These are phyloP conservation scores for Penicillium sp. DNA, from an alignment of 2,329 filamentous ascomycete species.

Conservation along the genomic window DNA sequence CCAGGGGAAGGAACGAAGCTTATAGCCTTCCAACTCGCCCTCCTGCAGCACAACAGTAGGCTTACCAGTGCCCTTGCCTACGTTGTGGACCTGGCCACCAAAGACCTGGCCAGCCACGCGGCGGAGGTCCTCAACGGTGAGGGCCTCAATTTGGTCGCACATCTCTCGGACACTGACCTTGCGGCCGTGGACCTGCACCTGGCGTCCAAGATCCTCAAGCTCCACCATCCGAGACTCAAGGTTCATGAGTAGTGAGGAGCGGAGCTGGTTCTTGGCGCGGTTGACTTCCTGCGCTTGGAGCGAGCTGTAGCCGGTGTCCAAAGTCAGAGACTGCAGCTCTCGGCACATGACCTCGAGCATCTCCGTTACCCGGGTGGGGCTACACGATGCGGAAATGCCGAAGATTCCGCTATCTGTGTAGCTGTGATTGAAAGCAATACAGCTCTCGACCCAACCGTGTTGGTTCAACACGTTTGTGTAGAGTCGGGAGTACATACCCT, in stretches of 20 bases:
- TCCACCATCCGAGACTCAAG: slow-evolving; percentile 96
- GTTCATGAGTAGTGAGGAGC: slow-evolving; percentile 91
- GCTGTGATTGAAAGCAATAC: slow-evolving; percentile 93
- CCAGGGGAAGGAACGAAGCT: slow-evolving; percentile 71
- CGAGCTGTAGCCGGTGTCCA: slow-evolving; percentile 70
- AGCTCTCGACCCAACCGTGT: slow-evolving; percentile 94
- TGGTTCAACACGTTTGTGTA: slow-evolving; percentile 99
- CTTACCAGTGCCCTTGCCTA: slow-evolving; percentile 74
- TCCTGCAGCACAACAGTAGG: slow-evolving; percentile 96
- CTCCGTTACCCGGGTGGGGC: slow-evolving; percentile 69
- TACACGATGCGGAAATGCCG: slow-evolving; percentile 84
- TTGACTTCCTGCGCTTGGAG: slow-evolving; percentile 76
- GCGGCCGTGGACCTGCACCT: slow-evolving; percentile 93
- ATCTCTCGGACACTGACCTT: slow-evolving; percentile 93
- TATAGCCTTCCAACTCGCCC: slow-evolving; percentile 70
- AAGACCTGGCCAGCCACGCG: slow-evolving; percentile 78
- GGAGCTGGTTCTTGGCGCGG: slow-evolving; percentile 94
- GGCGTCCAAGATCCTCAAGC: slow-evolving; percentile 88
- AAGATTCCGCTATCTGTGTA: slow-evolving; percentile 96
- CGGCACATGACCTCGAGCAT: slow-evolving; percentile 97
- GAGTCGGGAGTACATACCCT: slow-evolving; percentile 97
- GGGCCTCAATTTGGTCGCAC: slow-evolving; percentile 78
- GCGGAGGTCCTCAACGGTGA: slow-evolving; percentile 77
- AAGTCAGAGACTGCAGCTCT: slow-evolving; percentile 74
- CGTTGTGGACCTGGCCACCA: slow-evolving; percentile 71